Percentiles rank a stretch among this genome's conserved stretches.
Evolutionary conservation across 495 filamentous ascomycete species (phyloP).

Genomic region (Hypoxylon intermedium): DNA sequence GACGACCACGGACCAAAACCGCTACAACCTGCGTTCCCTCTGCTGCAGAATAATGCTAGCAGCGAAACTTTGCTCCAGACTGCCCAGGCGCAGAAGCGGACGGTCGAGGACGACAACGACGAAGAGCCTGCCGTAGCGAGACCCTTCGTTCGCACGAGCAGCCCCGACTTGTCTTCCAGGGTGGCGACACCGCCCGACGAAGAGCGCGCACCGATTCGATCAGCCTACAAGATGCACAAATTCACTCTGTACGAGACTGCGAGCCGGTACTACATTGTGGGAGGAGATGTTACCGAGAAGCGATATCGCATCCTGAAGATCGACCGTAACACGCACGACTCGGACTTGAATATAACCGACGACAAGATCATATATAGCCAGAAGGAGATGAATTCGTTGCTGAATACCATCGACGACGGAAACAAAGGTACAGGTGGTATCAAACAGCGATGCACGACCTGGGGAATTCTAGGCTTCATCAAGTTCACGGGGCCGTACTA

Average conservation of each 20-base stretch:
- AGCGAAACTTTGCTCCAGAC: conserved; percentile 43
- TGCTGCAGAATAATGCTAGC: conserved; percentile 52
- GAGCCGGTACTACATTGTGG: conserved; percentile 90
- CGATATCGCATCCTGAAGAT: conserved; percentile 93
- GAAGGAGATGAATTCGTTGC: conserved; percentile 88
- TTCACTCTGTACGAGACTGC: conserved; percentile 95
- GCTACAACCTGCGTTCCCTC: conserved; percentile 47
- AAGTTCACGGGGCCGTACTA: conserved; percentile 96
- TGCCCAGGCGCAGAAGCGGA: conserved; percentile 41
- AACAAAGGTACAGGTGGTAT: conserved; percentile 92
- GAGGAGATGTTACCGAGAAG: conserved; percentile 84
- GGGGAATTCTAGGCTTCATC: conserved; percentile 94
- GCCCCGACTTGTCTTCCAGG: conserved; percentile 56
- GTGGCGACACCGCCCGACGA: conserved; percentile 47
- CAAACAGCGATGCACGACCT: conserved; percentile 86
- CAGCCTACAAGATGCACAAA: conserved; percentile 88
- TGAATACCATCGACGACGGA: conserved; percentile 94
- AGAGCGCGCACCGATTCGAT: conserved; percentile 69
- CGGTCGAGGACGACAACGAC: conserved; percentile 64
- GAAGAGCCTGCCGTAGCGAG: conserved; percentile 69
- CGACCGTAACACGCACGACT: conserved; percentile 82
- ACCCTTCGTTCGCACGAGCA: conserved; percentile 68
- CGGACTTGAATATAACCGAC: conserved; percentile 82
- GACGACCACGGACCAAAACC: conserved; percentile 5
- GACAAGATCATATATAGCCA: conserved; percentile 94